A percentile compares a stretch with the other conserved stretches of the same genome.
Evolutionary conservation across 257 asterid species (phyloP).

Genomic region (Solanum neorickii): DNA sequence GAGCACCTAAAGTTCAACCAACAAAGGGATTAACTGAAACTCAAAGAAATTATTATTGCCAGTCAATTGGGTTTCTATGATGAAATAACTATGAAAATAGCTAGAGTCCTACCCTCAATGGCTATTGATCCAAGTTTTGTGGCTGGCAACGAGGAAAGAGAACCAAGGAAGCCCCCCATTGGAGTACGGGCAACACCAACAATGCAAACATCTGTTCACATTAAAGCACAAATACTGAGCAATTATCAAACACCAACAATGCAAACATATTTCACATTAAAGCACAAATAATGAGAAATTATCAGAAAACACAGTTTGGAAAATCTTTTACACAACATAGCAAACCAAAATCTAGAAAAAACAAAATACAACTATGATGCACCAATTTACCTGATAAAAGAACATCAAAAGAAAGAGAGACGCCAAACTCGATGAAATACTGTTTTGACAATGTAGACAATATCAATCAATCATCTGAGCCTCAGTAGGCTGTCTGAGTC

Average conservation of each 20-base stretch:
- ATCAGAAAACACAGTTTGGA: not conserved
- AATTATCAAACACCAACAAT: conserved; percentile 53
- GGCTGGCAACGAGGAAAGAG: conserved; percentile 85
- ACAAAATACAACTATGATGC: not conserved
- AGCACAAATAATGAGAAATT: not conserved
- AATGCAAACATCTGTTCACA: conserved; percentile 72
- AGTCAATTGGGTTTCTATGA: not conserved
- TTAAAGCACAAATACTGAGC: not conserved
- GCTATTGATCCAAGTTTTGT: conserved; percentile 95
- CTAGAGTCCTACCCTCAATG: conserved; percentile 55
- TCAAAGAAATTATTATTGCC: not conserved
- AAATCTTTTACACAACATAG: not conserved
- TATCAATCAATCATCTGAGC: not conserved
- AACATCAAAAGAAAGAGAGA: not conserved
- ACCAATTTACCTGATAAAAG: not conserved
- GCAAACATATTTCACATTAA: conserved; percentile 61
- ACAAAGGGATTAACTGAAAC: not conserved
- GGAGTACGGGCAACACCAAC: conserved; percentile 98
- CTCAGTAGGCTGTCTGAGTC: not conserved
- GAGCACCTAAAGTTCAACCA: conserved; percentile 52
- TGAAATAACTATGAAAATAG: not conserved
- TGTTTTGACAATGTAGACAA: not conserved
- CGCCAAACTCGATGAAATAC: not conserved
- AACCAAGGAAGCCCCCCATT: conserved; percentile 89
- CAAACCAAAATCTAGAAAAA: not conserved